Base-by-base conservation (phyloP, 2,329 filamentous ascomycete species). In the Coleophoma cylindrospora region DNA sequence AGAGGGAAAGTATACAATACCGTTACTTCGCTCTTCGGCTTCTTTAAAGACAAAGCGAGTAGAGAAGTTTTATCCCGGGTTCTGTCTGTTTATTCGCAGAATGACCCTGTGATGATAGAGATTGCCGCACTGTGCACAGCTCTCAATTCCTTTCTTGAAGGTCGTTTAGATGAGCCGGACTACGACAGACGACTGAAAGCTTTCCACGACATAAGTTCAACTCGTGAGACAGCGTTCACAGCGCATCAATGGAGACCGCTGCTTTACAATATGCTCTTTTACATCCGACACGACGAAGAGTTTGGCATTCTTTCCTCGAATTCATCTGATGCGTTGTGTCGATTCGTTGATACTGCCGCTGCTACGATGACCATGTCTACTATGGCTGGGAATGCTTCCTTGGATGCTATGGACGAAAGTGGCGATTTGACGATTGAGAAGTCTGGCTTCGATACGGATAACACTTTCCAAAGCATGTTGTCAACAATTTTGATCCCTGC, bases 231-330 rank as follows among this genome's bases (percentile, higher is more conserved):
- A 1, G 69, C 74, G 0, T 81, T 91, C 53, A 84, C 80, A 0
- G 70, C 83, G 1, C 79, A 79, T 51, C 88, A 96, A 67, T 99
- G 94, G 92, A 79, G 85, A 47, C 91, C 94, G 6, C 69, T 99
- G 17, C 71, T 97, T 11, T 87, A 91, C 70, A 99, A 97, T 63
- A 80, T 95, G 72, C 75, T 96, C 2, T 97, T 86, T 68, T 94
- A 87, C 63, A 85, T 96, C 56, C 85, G 84, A 57, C 83, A 92
- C 56, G 86, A 90, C 49, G 90, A 96, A 54, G 94, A 99, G 65
- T 85, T 95, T 56, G 88, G 89, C 43, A 88, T 96, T 45, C 73
- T 96, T 13, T 77, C 81, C 0, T 77, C 79, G 2, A 96, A 92
- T 65, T 89, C 94, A 7, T 88, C 91, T 0, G 86, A 91, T 61